Conservation (phyloP, 805 yeast genomes). For the Kodamaea sagamina region DNA sequence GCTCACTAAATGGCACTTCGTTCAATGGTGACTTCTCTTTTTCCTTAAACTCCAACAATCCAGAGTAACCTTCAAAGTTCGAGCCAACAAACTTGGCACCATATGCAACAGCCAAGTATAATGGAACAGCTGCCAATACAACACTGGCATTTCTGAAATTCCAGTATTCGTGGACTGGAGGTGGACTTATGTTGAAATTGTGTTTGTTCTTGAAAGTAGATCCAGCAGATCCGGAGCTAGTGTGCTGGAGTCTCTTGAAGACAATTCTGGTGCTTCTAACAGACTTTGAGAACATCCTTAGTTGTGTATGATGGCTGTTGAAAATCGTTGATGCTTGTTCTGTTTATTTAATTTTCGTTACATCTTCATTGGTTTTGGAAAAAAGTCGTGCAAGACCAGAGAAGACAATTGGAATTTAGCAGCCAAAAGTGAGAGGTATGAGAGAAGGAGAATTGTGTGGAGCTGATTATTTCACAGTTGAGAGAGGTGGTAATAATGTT, state of each 20-base stretch:
- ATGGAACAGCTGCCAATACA: constrained; percentile 40
- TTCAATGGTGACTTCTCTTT: constrained; percentile 42
- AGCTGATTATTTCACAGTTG: no score
- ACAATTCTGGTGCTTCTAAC: constrained; percentile 24
- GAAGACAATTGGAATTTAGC: background rate
- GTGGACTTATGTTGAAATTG: constrained; percentile 45
- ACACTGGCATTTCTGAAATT: constrained; percentile 38
- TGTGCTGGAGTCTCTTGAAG: constrained; percentile 32
- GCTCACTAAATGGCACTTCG: constrained; percentile 38
- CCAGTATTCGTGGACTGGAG: constrained; percentile 50
- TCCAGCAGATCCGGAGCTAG: constrained; percentile 22
- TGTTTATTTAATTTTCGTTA: constrained; percentile 8
- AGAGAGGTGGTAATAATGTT: no score
- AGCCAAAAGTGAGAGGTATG: constrained; percentile 13
- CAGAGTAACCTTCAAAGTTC: constrained; percentile 32
- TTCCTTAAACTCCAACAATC: constrained; percentile 36
- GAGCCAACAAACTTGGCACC: constrained; percentile 33
- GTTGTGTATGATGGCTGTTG: constrained; percentile 6
- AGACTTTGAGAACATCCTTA: constrained; percentile 32
- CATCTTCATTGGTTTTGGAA: constrained; percentile 11
- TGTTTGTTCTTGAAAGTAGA: constrained; percentile 44
- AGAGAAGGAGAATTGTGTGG: no score
- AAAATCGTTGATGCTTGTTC: background rate
- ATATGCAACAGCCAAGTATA: constrained; percentile 38
- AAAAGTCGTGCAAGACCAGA: background rate